Percentiles rank a stretch among this genome's conserved stretches.
Evolutionary conservation across 2,329 filamentous ascomycete genomes (phyloP).

Genomic region (Calonectria naviculata): DNA sequence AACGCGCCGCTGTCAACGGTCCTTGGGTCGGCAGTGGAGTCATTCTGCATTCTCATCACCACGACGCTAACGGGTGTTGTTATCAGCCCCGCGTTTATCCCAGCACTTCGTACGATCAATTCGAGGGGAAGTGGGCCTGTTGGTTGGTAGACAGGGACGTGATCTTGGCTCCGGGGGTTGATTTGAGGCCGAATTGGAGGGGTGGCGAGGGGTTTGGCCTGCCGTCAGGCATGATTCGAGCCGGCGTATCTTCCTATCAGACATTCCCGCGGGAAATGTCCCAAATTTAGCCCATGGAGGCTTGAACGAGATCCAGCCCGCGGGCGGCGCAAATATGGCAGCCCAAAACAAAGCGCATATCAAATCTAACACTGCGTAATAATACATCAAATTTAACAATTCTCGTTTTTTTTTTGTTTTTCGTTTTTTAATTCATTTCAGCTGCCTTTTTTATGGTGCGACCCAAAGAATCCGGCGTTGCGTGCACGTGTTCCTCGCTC

Average conservation of each 20-base stretch:
- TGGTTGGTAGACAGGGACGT: background rate
- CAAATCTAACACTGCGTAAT: too few species aligned
- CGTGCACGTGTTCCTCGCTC: too few species aligned
- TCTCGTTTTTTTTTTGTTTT: too few species aligned
- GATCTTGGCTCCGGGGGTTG: conserved; percentile 29
- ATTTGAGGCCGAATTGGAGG: conserved; percentile 27
- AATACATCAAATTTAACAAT: too few species aligned
- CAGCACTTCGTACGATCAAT: conserved; percentile 17
- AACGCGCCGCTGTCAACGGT: background rate
- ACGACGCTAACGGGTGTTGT: conserved; percentile 13
- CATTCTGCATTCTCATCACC: conserved; percentile 7
- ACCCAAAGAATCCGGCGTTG: too few species aligned
- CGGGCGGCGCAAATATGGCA: too few species aligned
- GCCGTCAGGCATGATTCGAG: background rate
- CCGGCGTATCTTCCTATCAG: background rate
- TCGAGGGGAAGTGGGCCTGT: conserved; percentile 25
- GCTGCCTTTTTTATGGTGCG: too few species aligned
- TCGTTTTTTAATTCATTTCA: too few species aligned
- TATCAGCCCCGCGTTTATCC: conserved; percentile 31
- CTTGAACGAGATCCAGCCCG: too few species aligned
- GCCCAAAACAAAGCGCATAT: too few species aligned
- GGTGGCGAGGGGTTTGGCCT: background rate
- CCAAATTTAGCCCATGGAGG: background rate
- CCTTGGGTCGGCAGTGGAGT: background rate
- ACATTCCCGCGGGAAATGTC: conserved; percentile 33